phyloP scores from a whole-genome alignment of 768 basidiomycete species.

The Boletus vinaceobasis region DNA sequence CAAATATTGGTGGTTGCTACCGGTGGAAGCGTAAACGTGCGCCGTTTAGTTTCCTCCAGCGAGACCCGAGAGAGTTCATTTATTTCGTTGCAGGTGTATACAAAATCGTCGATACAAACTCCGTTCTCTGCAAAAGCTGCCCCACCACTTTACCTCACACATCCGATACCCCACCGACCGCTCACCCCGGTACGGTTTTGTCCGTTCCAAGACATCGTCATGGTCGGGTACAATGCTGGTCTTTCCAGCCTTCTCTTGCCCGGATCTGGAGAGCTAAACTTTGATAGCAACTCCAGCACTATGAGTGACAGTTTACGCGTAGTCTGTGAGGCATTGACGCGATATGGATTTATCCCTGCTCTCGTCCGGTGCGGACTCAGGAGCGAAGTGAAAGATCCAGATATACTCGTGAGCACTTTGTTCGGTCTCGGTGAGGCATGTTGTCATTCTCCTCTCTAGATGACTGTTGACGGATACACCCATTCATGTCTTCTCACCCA shows the following conservation, averaged over 20 bases:
- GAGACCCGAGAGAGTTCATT: neutral
- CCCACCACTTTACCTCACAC: conserved; percentile 87
- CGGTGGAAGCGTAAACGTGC: conserved; percentile 80
- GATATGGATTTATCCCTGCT: conserved; percentile 23
- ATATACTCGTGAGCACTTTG: conserved; percentile 18
- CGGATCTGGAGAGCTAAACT: conserved; percentile 91
- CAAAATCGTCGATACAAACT: conserved; percentile 59
- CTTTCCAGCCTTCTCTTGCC: conserved; percentile 87
- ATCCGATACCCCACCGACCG: conserved; percentile 78
- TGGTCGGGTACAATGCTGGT: conserved; percentile 73
- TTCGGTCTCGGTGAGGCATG: conserved; percentile 28
- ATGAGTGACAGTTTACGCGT: neutral
- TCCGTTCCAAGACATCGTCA: conserved; percentile 84
- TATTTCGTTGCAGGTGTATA: conserved; percentile 58
- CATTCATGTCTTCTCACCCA: neutral
- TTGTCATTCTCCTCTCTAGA: neutral
- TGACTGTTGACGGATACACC: neutral
- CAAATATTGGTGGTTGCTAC: conserved; percentile 73
- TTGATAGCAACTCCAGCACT: conserved; percentile 57
- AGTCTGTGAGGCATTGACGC: conserved; percentile 29
- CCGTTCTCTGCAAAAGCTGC: conserved; percentile 44
- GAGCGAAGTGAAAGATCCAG: conserved; percentile 24
- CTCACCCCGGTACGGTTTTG: conserved; percentile 76
- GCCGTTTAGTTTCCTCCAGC: conserved; percentile 14
- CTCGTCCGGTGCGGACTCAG: conserved; percentile 21